Evolutionary conservation across 2,329 filamentous ascomycete species (phyloP), one percentile per base, ranked within the genome.

Genomic region (Chaetomium olivaceum): DNA sequence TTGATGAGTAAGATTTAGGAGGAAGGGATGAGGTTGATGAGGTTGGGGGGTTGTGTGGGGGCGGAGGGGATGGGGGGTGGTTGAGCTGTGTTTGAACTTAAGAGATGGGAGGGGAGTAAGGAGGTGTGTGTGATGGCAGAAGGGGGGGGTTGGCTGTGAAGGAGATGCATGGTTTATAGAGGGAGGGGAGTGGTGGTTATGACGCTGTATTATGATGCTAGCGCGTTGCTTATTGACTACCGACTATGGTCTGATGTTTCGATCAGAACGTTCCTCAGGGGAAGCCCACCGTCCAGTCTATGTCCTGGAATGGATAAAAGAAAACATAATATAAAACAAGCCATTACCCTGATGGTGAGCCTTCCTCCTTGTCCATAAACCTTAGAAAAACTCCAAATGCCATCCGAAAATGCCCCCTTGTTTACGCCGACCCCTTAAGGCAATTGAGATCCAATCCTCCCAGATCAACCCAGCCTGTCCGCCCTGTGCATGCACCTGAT

Each of bases 1-100:
- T 73, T 83, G 62, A 73, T 78, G 54, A 75, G 79, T 21, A 84
- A 82, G 73, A 74, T 85, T 68, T 85, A 69, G n/a, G n/a, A n/a
- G n/a, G n/a, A n/a, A 70, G 39, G 21, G n/a, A 36, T n/a, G 27
- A 21, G 33, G 16, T 33, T 31, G 14, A 4, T 16, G 29, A n/a
- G 21, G 27, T 29, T 29, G 3, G 27, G 8, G 52, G 58, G 14
- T 27, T 23, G 23, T 43, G 39, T 5, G 16, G 39, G 39, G 39
- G 6, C 16, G 39, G 39, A n/a, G n/a, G n/a, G n/a, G n/a, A n/a
- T n/a, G n/a, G n/a, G n/a, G n/a, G n/a, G n/a, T n/a, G n/a, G n/a
- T n/a, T n/a, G n/a, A n/a, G n/a, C 14, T 39, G 33, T 9, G 2
- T 39, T 39, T 39, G 12, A 12, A 16, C 4, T 9, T 12, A 16